phyloP scores from a whole-genome alignment of 2,329 filamentous ascomycete species.

The Colletotrichum karsti region DNA sequence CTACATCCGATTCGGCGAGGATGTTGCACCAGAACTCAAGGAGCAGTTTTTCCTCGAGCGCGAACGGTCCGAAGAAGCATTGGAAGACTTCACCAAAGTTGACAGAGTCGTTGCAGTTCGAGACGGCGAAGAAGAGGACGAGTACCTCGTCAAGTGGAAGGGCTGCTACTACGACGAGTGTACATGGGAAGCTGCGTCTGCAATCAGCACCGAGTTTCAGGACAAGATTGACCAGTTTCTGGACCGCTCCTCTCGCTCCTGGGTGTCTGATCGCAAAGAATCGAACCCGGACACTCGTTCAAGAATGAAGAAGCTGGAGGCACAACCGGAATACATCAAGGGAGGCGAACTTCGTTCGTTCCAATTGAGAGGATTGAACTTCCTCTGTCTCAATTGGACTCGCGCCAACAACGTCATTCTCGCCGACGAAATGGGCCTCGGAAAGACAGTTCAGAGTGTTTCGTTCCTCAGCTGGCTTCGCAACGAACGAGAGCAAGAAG shows the following conservation, averaged over 20 bases:
- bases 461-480: constrained; percentile 97
- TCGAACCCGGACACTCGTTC: constrained; percentile 79
- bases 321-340: constrained; percentile 86
- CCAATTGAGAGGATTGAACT: constrained; percentile 93
- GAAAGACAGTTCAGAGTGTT: constrained; percentile 97
- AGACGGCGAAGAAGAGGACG: constrained; percentile 79
- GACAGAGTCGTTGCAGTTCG: constrained; percentile 90
- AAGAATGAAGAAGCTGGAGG: constrained; percentile 76
- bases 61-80: constrained; percentile 87
- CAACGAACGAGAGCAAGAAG: constrained; percentile 88
- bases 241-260: constrained; percentile 82
- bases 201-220: constrained; percentile 83
- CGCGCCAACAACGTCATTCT: constrained; percentile 94
- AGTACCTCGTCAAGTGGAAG: constrained; percentile 98
- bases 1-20: constrained; percentile 77
- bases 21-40: constrained; percentile 83
- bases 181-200: constrained; percentile 86
- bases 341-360: constrained; percentile 90
- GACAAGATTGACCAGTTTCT: constrained; percentile 91
- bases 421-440: constrained; percentile 97
- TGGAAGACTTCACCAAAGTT: constrained; percentile 90
- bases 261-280: constrained; percentile 82
- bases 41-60: constrained; percentile 97
- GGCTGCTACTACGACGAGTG: constrained; percentile 91
- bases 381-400: constrained; percentile 95